Evolutionary conservation across 257 asterid species (phyloP), one percentile per base, ranked within the genome.

Genomic region (Fraxinus anomala): DNA sequence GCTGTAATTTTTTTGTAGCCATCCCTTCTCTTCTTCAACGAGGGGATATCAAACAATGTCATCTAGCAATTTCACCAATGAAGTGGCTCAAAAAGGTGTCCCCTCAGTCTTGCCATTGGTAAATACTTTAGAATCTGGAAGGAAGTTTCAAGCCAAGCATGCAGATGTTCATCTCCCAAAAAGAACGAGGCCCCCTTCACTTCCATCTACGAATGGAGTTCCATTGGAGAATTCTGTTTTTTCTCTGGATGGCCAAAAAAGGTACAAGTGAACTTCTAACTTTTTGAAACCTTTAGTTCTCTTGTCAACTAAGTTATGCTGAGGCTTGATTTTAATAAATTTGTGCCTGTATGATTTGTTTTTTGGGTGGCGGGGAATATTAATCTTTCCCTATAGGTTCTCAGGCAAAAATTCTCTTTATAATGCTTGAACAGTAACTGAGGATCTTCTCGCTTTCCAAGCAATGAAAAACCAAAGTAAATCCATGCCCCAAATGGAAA

Each of bases 111-210:
- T 83, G 66, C 37, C 81, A 71, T 44, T 63, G 54, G 74, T 70
- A 79, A 87, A 36, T 76, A 36, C 84, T 59, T 72, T 87, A 77
- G 89, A 82, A 73, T 77, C 87, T 78, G 89, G 82, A 75, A 84
- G 87, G 75, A 88, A 83, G 67, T 73, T 78, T 67, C 89, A 85
- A 77, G 47, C 80, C 75, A 87, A 81, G 84, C 80, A 84, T 84
- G 85, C 78, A 17, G 91, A 89, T 80, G 83, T 68, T 81, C 91
- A 87, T 73, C 88, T 75, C 77, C 82, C 91, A 63, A 95, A 90
- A 81, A 82, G 94, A 84, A 85, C 89, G 69, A 96, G 97, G 85
- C 92, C 97, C 40, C 96, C 99, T 47, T 83, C 90, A 80, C 77
- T 47, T 70, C 83, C 87, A 54, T 73, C 87, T 76, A 72, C 77